phyloP scores from a whole-genome alignment of 1,284 basidiomycete genomes.

The Gymnopus androsaceus region DNA sequence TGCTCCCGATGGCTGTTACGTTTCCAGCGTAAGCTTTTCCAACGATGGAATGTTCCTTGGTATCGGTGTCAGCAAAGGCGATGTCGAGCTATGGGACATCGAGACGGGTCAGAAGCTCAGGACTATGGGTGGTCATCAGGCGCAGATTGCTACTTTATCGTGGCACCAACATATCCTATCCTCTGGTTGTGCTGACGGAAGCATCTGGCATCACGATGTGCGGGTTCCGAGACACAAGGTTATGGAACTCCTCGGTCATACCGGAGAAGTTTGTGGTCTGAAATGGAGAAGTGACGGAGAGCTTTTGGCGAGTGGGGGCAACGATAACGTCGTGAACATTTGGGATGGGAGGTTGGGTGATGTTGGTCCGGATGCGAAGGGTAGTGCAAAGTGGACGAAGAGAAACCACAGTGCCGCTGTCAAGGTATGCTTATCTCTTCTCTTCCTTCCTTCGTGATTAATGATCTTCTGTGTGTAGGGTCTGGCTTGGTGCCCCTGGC shows the following conservation, averaged over 20 bases:
- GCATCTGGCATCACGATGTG: constrained; percentile 94
- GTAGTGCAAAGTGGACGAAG: constrained; percentile 87
- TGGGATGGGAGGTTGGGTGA: constrained; percentile 87
- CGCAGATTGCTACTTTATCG: constrained; percentile 78
- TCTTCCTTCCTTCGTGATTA: not conserved
- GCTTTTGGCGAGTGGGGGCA: constrained; percentile 90
- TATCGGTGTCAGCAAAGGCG: constrained; percentile 82
- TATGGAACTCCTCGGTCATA: constrained; percentile 85
- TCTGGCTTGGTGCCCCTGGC: constrained; percentile 97
- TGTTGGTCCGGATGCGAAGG: constrained; percentile 58
- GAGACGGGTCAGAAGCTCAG: constrained; percentile 80
- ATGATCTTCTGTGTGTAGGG: constrained; percentile 52
- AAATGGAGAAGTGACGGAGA: constrained; percentile 85
- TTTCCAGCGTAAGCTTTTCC: constrained; percentile 84
- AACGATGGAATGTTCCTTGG: constrained; percentile 88
- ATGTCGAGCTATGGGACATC: constrained; percentile 96
- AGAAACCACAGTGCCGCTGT: constrained; percentile 93
- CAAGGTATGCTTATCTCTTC: constrained; percentile 55
- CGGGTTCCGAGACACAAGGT: constrained; percentile 86
- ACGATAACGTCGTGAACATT: constrained; percentile 96
- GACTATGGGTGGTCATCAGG: constrained; percentile 85
- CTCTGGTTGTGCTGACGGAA: constrained; percentile 89
- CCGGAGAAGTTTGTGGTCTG: constrained; percentile 86
- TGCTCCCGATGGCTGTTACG: constrained; percentile 71
- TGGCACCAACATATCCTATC: constrained; percentile 87